These are phyloP conservation scores for Conidiobolus incongruus DNA, from an alignment of 371 early-diverging fungal genomes.

Conservation along the genomic window DNA sequence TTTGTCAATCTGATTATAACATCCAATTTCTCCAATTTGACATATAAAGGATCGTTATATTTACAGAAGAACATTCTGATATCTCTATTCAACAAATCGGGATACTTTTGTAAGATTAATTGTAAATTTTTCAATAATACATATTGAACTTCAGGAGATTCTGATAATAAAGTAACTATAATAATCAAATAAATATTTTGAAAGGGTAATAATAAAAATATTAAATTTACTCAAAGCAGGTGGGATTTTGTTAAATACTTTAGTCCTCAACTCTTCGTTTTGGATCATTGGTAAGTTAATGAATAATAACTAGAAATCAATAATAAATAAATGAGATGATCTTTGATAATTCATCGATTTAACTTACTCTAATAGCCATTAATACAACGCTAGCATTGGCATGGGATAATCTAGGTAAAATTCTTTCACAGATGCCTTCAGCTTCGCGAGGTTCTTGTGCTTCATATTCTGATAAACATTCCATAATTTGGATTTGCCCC, in stretches of 20 bases:
- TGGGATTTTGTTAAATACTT: conserved; percentile 57
- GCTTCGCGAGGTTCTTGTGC: conserved; percentile 55
- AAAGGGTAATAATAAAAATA: no score
- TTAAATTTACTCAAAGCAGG: conserved; percentile 83
- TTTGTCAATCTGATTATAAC: conserved; percentile 65
- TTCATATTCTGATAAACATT: conserved; percentile 50
- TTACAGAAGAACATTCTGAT: conserved; percentile 87
- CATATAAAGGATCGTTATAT: conserved; percentile 92
- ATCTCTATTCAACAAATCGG: conserved; percentile 61
- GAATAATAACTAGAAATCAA: conserved; percentile 25
- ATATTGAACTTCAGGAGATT: conserved; percentile 82
- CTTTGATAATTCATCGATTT: no score
- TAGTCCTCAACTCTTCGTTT: conserved; percentile 37
- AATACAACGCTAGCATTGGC: conserved; percentile 83
- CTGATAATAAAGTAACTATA: conserved; percentile 71
- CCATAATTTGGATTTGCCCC: conserved; percentile 88
- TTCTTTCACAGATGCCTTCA: conserved; percentile 64
- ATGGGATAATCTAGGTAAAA: conserved; percentile 77
- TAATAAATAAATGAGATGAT: no score
- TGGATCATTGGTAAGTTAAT: conserved; percentile 33
- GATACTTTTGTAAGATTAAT: conserved; percentile 59
- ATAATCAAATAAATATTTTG: no score
- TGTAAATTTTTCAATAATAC: conserved; percentile 80
- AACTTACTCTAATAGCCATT: conserved; percentile 48
- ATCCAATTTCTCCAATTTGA: conserved; percentile 82